Evolutionary conservation across 257 asterid genomes (phyloP).

Genomic region (Ajuga chamaepitys): DNA sequence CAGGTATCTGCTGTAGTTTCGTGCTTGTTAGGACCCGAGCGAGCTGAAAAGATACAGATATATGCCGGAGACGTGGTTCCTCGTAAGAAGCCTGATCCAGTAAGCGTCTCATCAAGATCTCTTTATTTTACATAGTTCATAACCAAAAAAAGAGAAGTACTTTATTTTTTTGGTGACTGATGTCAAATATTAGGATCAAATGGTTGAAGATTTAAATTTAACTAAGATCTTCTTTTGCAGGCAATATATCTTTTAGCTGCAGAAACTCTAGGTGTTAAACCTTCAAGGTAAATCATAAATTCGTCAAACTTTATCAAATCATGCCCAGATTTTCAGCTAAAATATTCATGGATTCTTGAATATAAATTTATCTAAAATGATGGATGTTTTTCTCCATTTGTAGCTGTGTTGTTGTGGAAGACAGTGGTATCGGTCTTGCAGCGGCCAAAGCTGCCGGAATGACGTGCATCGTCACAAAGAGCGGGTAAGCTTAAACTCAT

Average conservation of each 20-base stretch:
- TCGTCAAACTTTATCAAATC: background rate
- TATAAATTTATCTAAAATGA: background rate
- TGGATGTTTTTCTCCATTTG: background rate
- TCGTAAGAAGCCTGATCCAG: slow-evolving; percentile 96
- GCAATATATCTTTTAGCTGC: slow-evolving; percentile 94
- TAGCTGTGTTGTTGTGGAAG: slow-evolving; percentile 95
- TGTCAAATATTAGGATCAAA: background rate
- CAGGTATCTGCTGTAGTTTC: slow-evolving; percentile 98
- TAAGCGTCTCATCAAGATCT: slow-evolving; percentile 25
- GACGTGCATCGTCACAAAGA: slow-evolving; percentile 88
- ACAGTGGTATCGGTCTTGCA: slow-evolving; percentile 92
- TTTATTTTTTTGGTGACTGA: too few species aligned
- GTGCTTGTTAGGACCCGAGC: slow-evolving; percentile 67
- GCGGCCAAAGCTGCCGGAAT: slow-evolving; percentile 98
- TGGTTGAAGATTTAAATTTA: background rate
- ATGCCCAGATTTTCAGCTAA: background rate
- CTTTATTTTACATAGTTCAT: background rate
- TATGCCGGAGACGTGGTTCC: slow-evolving; percentile 97
- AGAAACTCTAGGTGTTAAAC: slow-evolving; percentile 62
- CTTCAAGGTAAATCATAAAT: slow-evolving; percentile 57
- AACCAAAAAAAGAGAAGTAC: too few species aligned
- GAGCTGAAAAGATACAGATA: slow-evolving; percentile 81
- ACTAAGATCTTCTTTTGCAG: slow-evolving; percentile 34
- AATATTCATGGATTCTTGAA: background rate
- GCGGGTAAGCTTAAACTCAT: slow-evolving; percentile 54